phyloP scores from a whole-genome alignment of 345 rosid genomes.

The Brassica rapa region DNA sequence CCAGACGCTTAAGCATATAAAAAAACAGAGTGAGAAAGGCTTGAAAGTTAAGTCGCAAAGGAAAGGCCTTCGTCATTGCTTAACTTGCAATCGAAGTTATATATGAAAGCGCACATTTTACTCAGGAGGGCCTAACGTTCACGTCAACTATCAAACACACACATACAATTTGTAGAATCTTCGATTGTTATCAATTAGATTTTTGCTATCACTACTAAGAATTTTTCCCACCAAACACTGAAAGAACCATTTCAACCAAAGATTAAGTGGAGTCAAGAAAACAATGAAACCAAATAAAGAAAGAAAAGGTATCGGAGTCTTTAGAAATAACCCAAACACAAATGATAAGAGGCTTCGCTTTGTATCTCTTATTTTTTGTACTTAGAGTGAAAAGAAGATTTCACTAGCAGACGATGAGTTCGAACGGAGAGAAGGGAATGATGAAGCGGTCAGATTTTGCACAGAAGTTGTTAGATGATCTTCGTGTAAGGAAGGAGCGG shows the following conservation, averaged over 20 bases:
- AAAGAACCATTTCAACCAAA: conserved; percentile 68
- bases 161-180: conserved; percentile 35
- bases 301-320: background rate
- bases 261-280: conserved; percentile 34
- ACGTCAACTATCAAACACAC: conserved; percentile 55
- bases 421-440: conserved; percentile 47
- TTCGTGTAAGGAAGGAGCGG: conserved; percentile 72
- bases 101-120: background rate
- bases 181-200: conserved; percentile 38
- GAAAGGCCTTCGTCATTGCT: conserved; percentile 52
- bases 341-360: conserved; percentile 10
- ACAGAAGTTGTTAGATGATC: conserved; percentile 92
- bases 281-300: conserved; percentile 28
- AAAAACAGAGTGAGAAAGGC: conserved; percentile 33
- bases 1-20: background rate
- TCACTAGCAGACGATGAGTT: conserved; percentile 26
- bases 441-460: conserved; percentile 84
- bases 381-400: background rate
- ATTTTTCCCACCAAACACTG: conserved; percentile 69
- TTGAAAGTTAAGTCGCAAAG: conserved; percentile 52
- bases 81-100: conserved; percentile 73
- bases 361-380: background rate
- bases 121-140: conserved; percentile 56
- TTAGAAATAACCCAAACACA: conserved; percentile 28
- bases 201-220: conserved; percentile 20